Evolutionary conservation across 164 flowering plant genomes (phyloP).

Genomic region (Houttuynia cordata): DNA sequence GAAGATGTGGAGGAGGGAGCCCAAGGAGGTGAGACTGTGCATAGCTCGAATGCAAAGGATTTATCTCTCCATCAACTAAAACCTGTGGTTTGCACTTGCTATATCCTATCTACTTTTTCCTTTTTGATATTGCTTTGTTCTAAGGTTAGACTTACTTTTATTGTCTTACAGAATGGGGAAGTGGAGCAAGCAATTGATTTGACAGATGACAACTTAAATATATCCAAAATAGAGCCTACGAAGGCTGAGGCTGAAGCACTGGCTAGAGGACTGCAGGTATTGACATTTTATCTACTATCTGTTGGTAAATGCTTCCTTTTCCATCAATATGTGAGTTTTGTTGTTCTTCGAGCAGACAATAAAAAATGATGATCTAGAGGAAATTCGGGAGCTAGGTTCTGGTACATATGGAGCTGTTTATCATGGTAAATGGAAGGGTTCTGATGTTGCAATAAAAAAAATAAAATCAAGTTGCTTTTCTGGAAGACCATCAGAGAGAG

Average conservation of each 20-base stretch:
- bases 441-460: conserved; percentile 96
- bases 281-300: neutral
- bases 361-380: conserved; percentile 87
- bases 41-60: conserved; percentile 17
- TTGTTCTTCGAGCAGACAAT: conserved; percentile 46
- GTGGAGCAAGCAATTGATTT: conserved; percentile 46
- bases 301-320: neutral
- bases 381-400: conserved; percentile 81
- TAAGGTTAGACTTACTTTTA: neutral
- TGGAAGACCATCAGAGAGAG: conserved; percentile 94
- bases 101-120: neutral
- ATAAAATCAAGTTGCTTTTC: conserved; percentile 98
- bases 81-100: conserved; percentile 29
- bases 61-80: conserved; percentile 26
- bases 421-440: conserved; percentile 99
- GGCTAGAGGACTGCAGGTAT: conserved; percentile 82
- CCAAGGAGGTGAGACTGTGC: conserved; percentile 19
- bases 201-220: conserved; percentile 37
- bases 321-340: neutral
- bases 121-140: neutral
- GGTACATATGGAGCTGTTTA: conserved; percentile 97
- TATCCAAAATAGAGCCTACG: conserved; percentile 77
- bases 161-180: conserved; percentile 29
- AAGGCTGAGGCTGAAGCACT: conserved; percentile 96
- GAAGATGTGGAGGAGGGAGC: conserved; percentile 47